Conservation (phyloP, 306 rosid species). For the Coriaria nepalensis region DNA sequence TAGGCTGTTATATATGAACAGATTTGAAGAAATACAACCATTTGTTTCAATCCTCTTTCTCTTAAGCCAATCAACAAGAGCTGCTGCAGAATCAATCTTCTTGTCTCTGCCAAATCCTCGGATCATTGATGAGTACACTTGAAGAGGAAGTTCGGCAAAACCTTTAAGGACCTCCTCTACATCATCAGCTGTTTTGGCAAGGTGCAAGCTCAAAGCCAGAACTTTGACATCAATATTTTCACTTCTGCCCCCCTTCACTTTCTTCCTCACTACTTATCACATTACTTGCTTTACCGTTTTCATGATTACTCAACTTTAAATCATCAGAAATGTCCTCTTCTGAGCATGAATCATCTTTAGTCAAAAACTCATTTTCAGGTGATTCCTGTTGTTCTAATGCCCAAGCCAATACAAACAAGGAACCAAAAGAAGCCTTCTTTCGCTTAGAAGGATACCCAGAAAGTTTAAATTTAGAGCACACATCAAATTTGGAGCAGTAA, state of each 20-base stretch:
- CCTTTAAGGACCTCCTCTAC: slow-evolving; percentile 66
- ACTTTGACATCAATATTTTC: slow-evolving; percentile 54
- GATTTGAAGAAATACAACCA: slow-evolving; percentile 48
- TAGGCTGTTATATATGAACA: slow-evolving; percentile 64
- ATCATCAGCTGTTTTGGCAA: slow-evolving; percentile 52
- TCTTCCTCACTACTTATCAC: slow-evolving; percentile 13
- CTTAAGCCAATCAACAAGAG: slow-evolving; percentile 72
- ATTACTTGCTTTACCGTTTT: slow-evolving; percentile 3
- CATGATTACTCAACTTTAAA: slow-evolving; percentile 17
- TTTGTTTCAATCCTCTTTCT: slow-evolving; percentile 46
- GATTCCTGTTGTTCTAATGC: slow-evolving; percentile 31
- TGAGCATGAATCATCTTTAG: slow-evolving; percentile 17
- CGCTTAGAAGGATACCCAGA: slow-evolving; percentile 21
- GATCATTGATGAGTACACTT: slow-evolving; percentile 67
- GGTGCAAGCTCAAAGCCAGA: slow-evolving; percentile 37
- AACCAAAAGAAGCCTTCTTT: slow-evolving; percentile 25
- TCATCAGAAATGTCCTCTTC: slow-evolving; percentile 5
- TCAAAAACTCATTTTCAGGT: slow-evolving; percentile 23
- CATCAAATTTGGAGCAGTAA: slow-evolving; percentile 29
- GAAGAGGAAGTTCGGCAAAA: slow-evolving; percentile 58
- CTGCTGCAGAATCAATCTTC: slow-evolving; percentile 50
- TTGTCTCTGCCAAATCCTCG: slow-evolving; percentile 72
- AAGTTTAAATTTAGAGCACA: slow-evolving; percentile 24
- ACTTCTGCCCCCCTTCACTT: slow-evolving; percentile 16
- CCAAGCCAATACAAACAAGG: slow-evolving; percentile 37